Evolutionary conservation across 805 yeast genomes (phyloP).

Genomic region (Naumovozyma dairenensis): DNA sequence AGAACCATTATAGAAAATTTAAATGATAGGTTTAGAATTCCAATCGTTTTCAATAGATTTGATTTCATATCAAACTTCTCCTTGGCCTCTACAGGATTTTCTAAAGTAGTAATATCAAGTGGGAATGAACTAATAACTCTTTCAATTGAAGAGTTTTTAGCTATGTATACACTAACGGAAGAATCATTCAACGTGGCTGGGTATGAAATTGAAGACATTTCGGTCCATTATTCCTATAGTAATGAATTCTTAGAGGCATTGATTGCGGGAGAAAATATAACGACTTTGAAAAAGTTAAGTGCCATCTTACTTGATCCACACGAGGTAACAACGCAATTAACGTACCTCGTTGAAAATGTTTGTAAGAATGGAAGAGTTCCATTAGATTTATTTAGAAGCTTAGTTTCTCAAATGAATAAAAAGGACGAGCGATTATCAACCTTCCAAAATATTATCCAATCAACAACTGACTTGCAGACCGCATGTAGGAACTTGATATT

Average conservation of each 20-base stretch:
- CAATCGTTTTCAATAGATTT: slow-evolving; percentile 28
- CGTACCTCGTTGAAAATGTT: background rate
- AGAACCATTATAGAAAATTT: slow-evolving; percentile 30
- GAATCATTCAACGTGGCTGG: no score
- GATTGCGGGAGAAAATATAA: background rate
- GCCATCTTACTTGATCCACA: background rate
- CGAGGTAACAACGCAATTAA: background rate
- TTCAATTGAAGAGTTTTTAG: slow-evolving; percentile 28
- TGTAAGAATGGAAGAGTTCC: background rate
- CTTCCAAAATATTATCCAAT: no score
- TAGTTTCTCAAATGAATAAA: no score
- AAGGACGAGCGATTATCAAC: no score
- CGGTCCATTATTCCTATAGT: background rate
- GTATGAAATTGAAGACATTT: no score
- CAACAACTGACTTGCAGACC: no score
- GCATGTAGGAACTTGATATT: no score
- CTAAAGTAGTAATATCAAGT: slow-evolving; percentile 37
- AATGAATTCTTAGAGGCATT: background rate
- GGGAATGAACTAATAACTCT: slow-evolving; percentile 27
- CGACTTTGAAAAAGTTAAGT: background rate
- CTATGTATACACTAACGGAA: slow-evolving; percentile 5
- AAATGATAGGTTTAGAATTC: slow-evolving; percentile 29
- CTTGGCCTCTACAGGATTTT: slow-evolving; percentile 42
- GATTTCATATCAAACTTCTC: slow-evolving; percentile 48
- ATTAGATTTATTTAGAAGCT: no score